Percentiles rank a stretch among this genome's conserved stretches.
Evolutionary conservation across 345 rosid species (phyloP).

Genomic region (Citrus medica): DNA sequence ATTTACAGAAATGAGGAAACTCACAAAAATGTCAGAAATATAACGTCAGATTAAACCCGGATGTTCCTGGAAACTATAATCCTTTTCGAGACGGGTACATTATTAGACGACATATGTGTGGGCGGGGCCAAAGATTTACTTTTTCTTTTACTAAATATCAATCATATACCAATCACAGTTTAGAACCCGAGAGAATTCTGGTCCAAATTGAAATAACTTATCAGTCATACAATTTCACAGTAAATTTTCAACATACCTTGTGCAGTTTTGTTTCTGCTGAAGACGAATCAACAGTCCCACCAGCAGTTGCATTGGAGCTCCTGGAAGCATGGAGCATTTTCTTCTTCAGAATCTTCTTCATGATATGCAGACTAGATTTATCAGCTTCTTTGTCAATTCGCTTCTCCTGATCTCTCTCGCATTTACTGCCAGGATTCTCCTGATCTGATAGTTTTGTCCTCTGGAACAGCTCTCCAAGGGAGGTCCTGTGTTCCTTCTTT

Average conservation of each 20-base stretch:
- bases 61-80: too few species aligned
- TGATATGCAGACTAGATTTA: conserved; percentile 47
- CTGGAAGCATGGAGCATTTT: conserved; percentile 52
- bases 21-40: not conserved
- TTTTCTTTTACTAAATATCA: too few species aligned
- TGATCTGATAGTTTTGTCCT: conserved; percentile 48
- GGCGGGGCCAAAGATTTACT: too few species aligned
- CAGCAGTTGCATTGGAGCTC: conserved; percentile 35
- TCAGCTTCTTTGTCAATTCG: conserved; percentile 57
- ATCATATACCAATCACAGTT: too few species aligned
- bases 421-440: conserved; percentile 36
- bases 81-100: too few species aligned
- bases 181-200: too few species aligned
- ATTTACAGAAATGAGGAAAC: not conserved
- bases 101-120: too few species aligned
- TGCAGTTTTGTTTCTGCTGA: conserved; percentile 62
- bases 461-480: conserved; percentile 80
- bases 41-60: not conserved
- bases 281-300: conserved; percentile 39
- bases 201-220: too few species aligned
- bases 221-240: not conserved
- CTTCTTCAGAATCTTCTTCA: conserved; percentile 65
- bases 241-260: conserved; percentile 38
- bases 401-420: conserved; percentile 48
- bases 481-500: conserved; percentile 65